Evolutionary conservation across 768 basidiomycete genomes (phyloP).

Genomic region (Mycena capillaripes): DNA sequence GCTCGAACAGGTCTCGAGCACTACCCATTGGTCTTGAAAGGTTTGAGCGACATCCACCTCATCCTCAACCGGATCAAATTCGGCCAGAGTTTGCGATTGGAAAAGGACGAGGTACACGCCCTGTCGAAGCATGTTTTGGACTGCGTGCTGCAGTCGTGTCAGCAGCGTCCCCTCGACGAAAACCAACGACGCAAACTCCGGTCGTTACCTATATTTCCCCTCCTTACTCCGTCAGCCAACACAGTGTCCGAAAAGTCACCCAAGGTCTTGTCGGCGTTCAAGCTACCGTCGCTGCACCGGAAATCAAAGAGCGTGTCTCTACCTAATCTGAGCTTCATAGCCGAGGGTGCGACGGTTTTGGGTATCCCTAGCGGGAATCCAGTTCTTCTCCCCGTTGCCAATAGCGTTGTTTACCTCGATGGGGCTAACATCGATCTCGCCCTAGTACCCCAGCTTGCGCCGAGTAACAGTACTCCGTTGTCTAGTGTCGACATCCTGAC

Average conservation of each 20-base stretch:
- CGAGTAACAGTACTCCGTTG: slow-evolving; percentile 31
- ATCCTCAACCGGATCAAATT: slow-evolving; percentile 46
- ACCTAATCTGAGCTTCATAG: slow-evolving; percentile 19
- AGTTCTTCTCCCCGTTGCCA: slow-evolving; percentile 43
- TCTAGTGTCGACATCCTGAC: slow-evolving; percentile 43
- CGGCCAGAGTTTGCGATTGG: slow-evolving; percentile 19
- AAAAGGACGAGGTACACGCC: slow-evolving; percentile 8
- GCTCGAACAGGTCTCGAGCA: slow-evolving; percentile 39
- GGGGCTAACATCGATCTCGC: slow-evolving; percentile 35
- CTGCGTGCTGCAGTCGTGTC: slow-evolving; percentile 28
- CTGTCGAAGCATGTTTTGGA: slow-evolving; percentile 34
- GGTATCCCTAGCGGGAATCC: slow-evolving; percentile 28
- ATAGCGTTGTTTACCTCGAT: slow-evolving; percentile 46
- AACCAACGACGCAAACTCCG: slow-evolving; percentile 35
- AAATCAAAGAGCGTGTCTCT: slow-evolving; percentile 32
- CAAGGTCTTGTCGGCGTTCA: slow-evolving; percentile 25
- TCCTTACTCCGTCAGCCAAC: slow-evolving; percentile 16
- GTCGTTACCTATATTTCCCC: slow-evolving; percentile 45
- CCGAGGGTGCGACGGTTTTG: slow-evolving; percentile 18
- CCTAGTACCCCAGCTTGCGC: slow-evolving; percentile 45
- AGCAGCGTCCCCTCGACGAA: slow-evolving; percentile 34
- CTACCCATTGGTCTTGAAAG: slow-evolving; percentile 37
- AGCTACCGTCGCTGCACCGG: slow-evolving; percentile 30
- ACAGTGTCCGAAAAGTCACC: slow-evolving; percentile 25
- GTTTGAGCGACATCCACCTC: slow-evolving; percentile 44